phyloP scores from a whole-genome alignment of 129 eudicot species.

The Solidago caesia region DNA sequence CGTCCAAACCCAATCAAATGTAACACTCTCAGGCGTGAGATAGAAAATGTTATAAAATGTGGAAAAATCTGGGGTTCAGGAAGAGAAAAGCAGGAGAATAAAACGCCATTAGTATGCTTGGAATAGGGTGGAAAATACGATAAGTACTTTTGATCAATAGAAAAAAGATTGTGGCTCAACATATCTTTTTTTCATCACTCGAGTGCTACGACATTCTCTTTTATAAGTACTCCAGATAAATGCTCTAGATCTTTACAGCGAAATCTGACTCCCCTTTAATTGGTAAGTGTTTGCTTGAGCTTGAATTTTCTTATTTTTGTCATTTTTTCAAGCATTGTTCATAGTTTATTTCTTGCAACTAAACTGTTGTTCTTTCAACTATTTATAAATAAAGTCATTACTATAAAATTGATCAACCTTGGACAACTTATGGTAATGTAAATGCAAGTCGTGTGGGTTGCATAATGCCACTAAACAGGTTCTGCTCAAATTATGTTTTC shows the following conservation, averaged over 20 bases:
- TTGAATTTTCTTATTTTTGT: not conserved
- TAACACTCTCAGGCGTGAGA: no score
- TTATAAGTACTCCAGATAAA: no score
- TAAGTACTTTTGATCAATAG: no score
- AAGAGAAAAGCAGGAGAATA: no score
- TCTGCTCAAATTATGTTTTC: not conserved
- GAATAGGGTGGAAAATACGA: no score
- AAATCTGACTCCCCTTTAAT: constrained; percentile 81
- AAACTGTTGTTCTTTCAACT: not conserved
- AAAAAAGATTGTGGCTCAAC: no score
- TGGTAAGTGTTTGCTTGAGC: constrained; percentile 51
- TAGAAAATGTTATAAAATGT: no score
- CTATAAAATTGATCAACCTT: not conserved
- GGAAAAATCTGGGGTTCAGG: no score
- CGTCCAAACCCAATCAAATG: no score
- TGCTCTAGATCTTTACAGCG: constrained; percentile 4
- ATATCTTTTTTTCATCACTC: no score
- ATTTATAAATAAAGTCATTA: not conserved
- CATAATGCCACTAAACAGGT: not conserved
- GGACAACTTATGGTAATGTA: constrained; percentile 8
- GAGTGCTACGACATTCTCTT: no score
- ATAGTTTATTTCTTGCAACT: not conserved
- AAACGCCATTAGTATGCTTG: no score
- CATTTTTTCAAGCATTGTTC: not conserved
- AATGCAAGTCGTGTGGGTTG: not conserved